A percentile compares a stretch with the other conserved stretches of the same genome.
Evolutionary conservation across 202 grass and related monocot genomes (phyloP).

Genomic region (Setaria viridis): DNA sequence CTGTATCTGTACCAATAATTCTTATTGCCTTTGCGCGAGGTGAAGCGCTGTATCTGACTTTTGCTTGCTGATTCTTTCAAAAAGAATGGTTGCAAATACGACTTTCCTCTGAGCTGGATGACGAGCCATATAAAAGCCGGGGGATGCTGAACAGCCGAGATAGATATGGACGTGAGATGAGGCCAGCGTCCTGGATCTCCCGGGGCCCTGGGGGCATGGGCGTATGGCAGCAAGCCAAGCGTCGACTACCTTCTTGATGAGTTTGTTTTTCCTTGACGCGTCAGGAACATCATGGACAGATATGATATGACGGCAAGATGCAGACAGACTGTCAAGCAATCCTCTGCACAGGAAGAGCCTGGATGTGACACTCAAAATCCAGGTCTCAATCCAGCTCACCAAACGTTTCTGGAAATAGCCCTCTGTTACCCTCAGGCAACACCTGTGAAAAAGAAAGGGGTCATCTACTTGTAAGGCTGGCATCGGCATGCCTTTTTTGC

Average conservation of each 20-base stretch:
- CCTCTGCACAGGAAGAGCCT: not conserved
- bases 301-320: not conserved
- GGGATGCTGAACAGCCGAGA: not conserved
- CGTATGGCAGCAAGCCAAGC: conserved; percentile 14
- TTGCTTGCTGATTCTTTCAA: not conserved
- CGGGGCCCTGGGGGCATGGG: not conserved
- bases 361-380: not conserved
- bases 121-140: not conserved
- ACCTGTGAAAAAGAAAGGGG: conserved; percentile 3
- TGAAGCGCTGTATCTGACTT: conserved; percentile 33
- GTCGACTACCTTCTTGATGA: not conserved
- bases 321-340: conserved; percentile 10
- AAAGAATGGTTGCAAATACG: not conserved
- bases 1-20: conserved; percentile 23
- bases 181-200: not conserved
- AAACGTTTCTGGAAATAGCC: not conserved
- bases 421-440: not conserved
- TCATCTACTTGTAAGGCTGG: not conserved
- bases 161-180: not conserved
- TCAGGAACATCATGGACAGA: conserved; percentile 30
- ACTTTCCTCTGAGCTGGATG: conserved; percentile 1
- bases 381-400: not conserved
- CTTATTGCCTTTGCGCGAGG: conserved; percentile 21
- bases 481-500: not conserved
- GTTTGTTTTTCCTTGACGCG: conserved; percentile 33